Evolutionary conservation across 345 rosid genomes (phyloP).

Genomic region (Lepidium aucheri): DNA sequence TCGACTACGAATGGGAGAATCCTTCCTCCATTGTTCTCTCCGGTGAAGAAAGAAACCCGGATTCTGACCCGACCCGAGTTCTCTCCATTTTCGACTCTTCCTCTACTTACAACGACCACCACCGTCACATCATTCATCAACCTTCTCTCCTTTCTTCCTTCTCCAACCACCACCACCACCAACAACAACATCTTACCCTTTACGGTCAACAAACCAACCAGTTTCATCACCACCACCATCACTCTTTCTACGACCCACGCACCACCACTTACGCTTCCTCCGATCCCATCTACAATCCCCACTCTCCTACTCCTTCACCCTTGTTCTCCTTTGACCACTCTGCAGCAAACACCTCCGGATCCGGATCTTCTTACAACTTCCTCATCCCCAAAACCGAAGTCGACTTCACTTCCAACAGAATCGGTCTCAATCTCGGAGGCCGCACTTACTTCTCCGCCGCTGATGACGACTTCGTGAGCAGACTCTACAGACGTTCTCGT

Average conservation of each 20-base stretch:
- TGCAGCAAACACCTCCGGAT: neutral
- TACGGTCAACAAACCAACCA: constrained; percentile 29
- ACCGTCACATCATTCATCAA: constrained; percentile 21
- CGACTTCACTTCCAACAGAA: constrained; percentile 48
- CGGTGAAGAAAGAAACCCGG: constrained; percentile 16
- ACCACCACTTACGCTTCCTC: constrained; percentile 20
- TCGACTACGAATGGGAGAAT: constrained; percentile 90
- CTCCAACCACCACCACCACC: constrained; percentile 14
- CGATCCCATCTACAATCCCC: constrained; percentile 30
- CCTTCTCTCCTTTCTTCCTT: constrained; percentile 23
- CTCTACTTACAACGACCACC: constrained; percentile 12
- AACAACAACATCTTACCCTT: constrained; percentile 4
- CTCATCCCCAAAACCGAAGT: constrained; percentile 67
- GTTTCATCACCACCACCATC: constrained; percentile 22
- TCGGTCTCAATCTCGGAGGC: constrained; percentile 86
- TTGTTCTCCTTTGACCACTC: constrained; percentile 39
- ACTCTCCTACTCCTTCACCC: constrained; percentile 14
- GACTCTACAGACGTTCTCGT: constrained; percentile 75
- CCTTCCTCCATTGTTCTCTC: constrained; percentile 43
- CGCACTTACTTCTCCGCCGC: constrained; percentile 88
- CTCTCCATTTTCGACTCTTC: constrained; percentile 30
- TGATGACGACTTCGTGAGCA: constrained; percentile 81
- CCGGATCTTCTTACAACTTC: constrained; percentile 17
- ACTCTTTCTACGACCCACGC: constrained; percentile 45
- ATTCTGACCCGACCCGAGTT: constrained; percentile 47